Evolutionary conservation across 768 basidiomycete genomes (phyloP).

Genomic region (Auricularia sp.): DNA sequence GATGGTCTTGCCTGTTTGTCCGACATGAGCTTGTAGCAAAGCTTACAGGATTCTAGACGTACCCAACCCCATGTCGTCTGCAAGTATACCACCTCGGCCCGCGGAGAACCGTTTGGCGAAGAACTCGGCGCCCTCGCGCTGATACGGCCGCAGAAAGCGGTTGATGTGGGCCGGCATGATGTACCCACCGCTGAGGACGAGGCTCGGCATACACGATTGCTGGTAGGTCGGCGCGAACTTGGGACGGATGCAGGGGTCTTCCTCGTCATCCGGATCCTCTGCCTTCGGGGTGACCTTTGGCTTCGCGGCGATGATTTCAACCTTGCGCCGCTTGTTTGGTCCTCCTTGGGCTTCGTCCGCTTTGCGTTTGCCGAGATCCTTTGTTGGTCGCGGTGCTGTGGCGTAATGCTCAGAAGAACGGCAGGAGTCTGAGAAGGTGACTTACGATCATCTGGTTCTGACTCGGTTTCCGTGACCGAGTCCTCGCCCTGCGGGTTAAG

Average conservation of each 20-base stretch:
- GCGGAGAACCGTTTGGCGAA: slow-evolving; percentile 64
- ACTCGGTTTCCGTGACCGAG: not conserved
- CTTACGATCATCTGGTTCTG: not conserved
- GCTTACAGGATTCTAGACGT: slow-evolving; percentile 4
- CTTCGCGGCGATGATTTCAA: not conserved
- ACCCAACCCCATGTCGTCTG: slow-evolving; percentile 82
- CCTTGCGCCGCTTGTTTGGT: not conserved
- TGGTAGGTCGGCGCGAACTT: not conserved
- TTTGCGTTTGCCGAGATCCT: not conserved
- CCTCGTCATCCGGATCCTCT: not conserved
- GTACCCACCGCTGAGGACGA: not conserved
- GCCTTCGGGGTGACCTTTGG: not conserved
- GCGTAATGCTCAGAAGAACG: not conserved
- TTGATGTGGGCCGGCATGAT: slow-evolving; percentile 45
- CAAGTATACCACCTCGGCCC: slow-evolving; percentile 69
- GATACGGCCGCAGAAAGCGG: slow-evolving; percentile 81
- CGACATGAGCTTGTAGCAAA: slow-evolving; percentile 8
- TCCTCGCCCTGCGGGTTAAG: not conserved
- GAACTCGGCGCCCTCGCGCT: slow-evolving; percentile 78
- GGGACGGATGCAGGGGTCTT: not conserved
- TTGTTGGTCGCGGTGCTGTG: not conserved
- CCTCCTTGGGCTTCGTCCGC: not conserved
- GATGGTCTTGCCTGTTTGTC: slow-evolving; percentile 63
- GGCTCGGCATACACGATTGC: not conserved
- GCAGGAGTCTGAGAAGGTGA: not conserved